Conservation (phyloP, 768 basidiomycete species). For the Neoboletus magnificus region DNA sequence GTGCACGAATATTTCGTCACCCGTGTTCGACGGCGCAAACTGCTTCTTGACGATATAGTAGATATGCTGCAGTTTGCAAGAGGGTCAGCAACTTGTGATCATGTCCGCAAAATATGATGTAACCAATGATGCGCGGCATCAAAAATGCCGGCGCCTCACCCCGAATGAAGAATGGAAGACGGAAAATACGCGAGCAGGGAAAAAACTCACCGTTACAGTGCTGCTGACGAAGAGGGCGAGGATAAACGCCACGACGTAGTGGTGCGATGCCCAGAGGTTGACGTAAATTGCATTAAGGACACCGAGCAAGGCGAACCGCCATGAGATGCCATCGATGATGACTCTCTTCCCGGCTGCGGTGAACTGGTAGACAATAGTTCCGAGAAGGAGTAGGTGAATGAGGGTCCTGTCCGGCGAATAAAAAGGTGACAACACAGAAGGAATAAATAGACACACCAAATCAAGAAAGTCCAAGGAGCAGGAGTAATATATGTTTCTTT, state of each 20-base stretch:
- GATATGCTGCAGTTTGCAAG: conserved; percentile 55
- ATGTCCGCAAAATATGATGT: conserved; percentile 3
- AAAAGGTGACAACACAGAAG: not conserved
- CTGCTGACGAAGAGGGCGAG: conserved; percentile 87
- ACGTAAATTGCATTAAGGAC: conserved; percentile 88
- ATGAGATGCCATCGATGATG: conserved; percentile 84
- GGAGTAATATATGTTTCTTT: conserved; percentile 94
- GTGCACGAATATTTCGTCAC: conserved; percentile 88
- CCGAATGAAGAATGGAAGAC: conserved; percentile 17
- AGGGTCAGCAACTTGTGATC: conserved; percentile 13
- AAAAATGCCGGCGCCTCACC: not conserved
- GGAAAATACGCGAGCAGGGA: not conserved
- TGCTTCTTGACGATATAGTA: conserved; percentile 94
- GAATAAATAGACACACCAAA: conserved; percentile 54
- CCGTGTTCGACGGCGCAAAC: conserved; percentile 56
- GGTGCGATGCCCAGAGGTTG: conserved; percentile 75
- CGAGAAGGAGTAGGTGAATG: conserved; percentile 88
- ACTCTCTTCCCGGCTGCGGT: conserved; percentile 69
- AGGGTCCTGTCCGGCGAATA: conserved; percentile 54
- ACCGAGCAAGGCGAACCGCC: conserved; percentile 88
- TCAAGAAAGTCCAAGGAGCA: conserved; percentile 88
- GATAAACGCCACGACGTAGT: conserved; percentile 81
- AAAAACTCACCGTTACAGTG: conserved; percentile 43
- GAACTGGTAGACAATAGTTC: conserved; percentile 90
- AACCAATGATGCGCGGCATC: not conserved